Percentiles rank a stretch among this genome's conserved stretches.
Evolutionary conservation across 805 yeast genomes (phyloP).

Genomic region (Yarrowia yakushimensis): DNA sequence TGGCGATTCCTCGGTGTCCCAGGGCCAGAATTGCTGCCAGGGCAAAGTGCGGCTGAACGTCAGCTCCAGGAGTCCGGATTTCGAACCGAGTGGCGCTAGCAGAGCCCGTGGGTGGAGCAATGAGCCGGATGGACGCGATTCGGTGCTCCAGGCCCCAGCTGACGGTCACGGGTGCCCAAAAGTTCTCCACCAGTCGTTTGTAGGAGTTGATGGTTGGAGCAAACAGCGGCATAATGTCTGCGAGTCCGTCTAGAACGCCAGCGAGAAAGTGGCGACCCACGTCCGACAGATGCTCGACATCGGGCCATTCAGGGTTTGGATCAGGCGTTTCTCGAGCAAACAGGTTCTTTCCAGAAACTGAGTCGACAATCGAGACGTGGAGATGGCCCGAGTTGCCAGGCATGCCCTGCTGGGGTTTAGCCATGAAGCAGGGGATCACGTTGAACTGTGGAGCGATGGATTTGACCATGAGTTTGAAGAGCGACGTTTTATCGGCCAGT

Average conservation of each 20-base stretch:
- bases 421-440: constrained; percentile 40
- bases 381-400: constrained; percentile 41
- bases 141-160: constrained; percentile 40
- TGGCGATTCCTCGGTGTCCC: constrained; percentile 36
- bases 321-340: constrained; percentile 33
- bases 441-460: constrained; percentile 33
- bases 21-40: constrained; percentile 37
- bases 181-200: constrained; percentile 38
- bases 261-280: constrained; percentile 37
- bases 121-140: constrained; percentile 38
- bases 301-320: constrained; percentile 33
- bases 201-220: constrained; percentile 40
- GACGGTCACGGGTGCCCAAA: constrained; percentile 41
- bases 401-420: constrained; percentile 38
- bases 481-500: constrained; percentile 37
- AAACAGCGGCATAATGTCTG: constrained; percentile 39
- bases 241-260: constrained; percentile 37
- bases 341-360: constrained; percentile 32
- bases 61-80: constrained; percentile 41
- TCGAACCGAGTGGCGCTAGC: constrained; percentile 37
- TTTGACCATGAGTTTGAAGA: constrained; percentile 37
- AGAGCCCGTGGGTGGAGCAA: constrained; percentile 33
- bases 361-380: constrained; percentile 36
- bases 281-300: constrained; percentile 33
- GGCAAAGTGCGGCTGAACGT: constrained; percentile 39